Base-by-base conservation (phyloP, 1,284 basidiomycete genomes). In the Agaricales sp. region DNA sequence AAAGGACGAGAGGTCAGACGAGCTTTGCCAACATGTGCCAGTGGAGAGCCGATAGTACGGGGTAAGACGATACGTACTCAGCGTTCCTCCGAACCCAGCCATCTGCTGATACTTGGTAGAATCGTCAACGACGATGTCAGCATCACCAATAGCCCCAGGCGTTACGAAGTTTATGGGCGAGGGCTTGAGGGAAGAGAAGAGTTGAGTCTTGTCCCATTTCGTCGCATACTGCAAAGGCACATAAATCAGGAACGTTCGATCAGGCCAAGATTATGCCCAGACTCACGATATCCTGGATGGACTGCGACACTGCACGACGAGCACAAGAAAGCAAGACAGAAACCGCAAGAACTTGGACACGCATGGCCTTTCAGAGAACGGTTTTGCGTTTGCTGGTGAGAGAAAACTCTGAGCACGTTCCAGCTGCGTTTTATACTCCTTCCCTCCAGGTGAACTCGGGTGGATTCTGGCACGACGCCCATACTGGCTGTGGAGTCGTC, bases 81-180 rank as follows among this genome's bases (percentile, higher is more conserved):
- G 60, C 3, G 70, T 66, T 1, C 67, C 73, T 1, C 76, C 76
- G 57, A 78, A 74, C 3, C 76, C 76, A 43, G 62, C 67, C 26
- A 78, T 70, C 6, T 62, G 56, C 57, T 78, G 76, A 54, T 66
- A 75, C 12, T 64, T 58, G 11, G 60, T 55, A 2, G 54, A 58
- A 54, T 75, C 74, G 48, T 71, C 59, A 14, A 78, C 66, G 8
- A 67, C 64, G 45, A 78, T 75, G 57, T 75, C 67, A 3, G 75
- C 75, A 38, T 64, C 63, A 2, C 67, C 73, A 49, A 66, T 67
- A 3, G 65, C 52, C 1, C 71, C 68, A 20, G 74, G 72, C 19
- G 67, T 58, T 3, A 58, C 67, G 54, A 82, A 82, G 53, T 74
- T 74, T 48, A 82, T 76, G 2, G 78, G 76, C 2, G 69, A 61